Base-by-base conservation (phyloP, 345 rosid genomes). In the Pugionium cornutum region DNA sequence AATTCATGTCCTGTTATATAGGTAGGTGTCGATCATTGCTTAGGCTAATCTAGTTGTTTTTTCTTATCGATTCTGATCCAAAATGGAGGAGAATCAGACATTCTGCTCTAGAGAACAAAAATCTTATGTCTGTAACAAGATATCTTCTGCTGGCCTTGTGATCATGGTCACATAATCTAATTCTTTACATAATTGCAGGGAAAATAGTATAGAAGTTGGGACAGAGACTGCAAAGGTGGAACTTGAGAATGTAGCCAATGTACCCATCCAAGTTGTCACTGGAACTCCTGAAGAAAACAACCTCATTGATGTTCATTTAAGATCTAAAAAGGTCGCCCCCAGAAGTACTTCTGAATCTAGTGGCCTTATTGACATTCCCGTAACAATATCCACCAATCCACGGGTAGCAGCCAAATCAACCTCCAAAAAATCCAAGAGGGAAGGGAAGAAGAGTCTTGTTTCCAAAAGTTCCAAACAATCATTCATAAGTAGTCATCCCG, bases 101-200 rank as follows among this genome's bases (percentile, higher is more conserved):
- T 30, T 18, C 9, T 47, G 53, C 4, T 44, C 35, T 34, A 8
- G 35, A 30, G 34, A 64, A 18, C 18, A 18, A 18, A 18, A 18
- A 18, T 59, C 27, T 48, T 26, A 8, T 62, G n/a, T 62, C 46
- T 28, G 28, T 61, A 46, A 7, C 18, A 8, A 3, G 1, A 25
- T 34, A 2, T 62, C 6, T 29, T 64, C 30, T 18, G 10, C 10
- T 18, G 9, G 31, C 5, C 31, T 30, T 40, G 7, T 53, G 52
- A 34, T 54, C 25, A 5, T 64, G n/a, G 60, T 9, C 50, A 6
- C 10, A 30, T 58, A 58, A 65, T 58, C 35, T 44, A 6, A 48
- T 34, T 43, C 27, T 60, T n/a, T 53, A 26, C 28, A 51, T 47
- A 51, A 42, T 76, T 66, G 69, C 86, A 89, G 98, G 79, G 72